These are phyloP conservation scores for Pueraria montana DNA, from an alignment of 306 rosid genomes.

Conservation along the genomic window DNA sequence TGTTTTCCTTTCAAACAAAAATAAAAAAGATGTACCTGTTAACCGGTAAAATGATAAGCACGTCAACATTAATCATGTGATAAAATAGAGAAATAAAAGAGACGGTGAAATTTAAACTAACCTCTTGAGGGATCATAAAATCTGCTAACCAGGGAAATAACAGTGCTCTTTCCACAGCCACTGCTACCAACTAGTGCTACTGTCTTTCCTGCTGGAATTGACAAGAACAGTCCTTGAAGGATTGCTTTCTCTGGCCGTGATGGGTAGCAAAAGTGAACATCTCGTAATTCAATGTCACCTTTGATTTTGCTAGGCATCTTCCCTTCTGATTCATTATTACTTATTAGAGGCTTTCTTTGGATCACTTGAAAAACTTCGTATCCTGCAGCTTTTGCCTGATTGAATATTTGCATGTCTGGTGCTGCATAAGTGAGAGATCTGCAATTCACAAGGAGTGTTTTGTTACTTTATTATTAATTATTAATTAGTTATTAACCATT, in stretches of 20 bases:
- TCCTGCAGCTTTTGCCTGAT: conserved; percentile 92
- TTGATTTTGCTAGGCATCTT: conserved; percentile 50
- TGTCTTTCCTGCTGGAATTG: conserved; percentile 83
- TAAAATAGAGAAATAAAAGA: conserved; percentile 17
- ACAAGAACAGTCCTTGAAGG: conserved; percentile 74
- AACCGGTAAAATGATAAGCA: not conserved
- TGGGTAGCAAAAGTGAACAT: conserved; percentile 78
- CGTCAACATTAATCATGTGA: not conserved
- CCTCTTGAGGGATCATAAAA: conserved; percentile 84
- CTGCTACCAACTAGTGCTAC: conserved; percentile 88
- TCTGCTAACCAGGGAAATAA: conserved; percentile 76
- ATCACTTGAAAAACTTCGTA: conserved; percentile 85
- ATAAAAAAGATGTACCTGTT: not conserved
- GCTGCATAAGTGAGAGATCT: conserved; percentile 91
- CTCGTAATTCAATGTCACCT: conserved; percentile 66
- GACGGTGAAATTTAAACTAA: conserved; percentile 21
- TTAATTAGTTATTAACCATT: not conserved
- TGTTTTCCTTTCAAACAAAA: not conserved
- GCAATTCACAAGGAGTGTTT: conserved; percentile 41
- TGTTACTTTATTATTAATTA: not conserved
- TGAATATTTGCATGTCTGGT: conserved; percentile 90
- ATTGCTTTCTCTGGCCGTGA: conserved; percentile 75
- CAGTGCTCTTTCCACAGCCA: conserved; percentile 98
- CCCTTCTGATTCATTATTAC: conserved; percentile 57
- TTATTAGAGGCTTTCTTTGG: conserved; percentile 72